phyloP scores from a whole-genome alignment of 1,284 basidiomycete genomes.

The Termitomyces sp. region DNA sequence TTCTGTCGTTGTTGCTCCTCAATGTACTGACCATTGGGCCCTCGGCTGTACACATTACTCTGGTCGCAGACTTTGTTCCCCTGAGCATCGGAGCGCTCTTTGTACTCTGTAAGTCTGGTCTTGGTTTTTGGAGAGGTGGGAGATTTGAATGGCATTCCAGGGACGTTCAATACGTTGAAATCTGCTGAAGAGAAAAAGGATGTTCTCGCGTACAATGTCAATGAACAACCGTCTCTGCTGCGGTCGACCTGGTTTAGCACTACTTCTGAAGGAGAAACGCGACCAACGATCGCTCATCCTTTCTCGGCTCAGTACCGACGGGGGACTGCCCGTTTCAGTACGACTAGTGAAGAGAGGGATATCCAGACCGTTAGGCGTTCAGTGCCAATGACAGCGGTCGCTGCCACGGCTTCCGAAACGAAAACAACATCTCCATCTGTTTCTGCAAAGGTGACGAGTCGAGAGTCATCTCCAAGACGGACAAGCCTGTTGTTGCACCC shows the following conservation, averaged over 20 bases:
- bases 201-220: not conserved
- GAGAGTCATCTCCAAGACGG: not conserved
- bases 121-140: not conserved
- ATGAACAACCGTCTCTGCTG: not conserved
- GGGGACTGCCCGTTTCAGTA: not conserved
- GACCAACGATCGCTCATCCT: slow-evolving; percentile 1
- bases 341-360: slow-evolving; percentile 1
- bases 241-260: slow-evolving; percentile 9
- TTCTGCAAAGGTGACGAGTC: not conserved
- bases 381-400: not conserved
- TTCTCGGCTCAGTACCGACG: slow-evolving; percentile 9
- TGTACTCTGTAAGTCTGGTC: slow-evolving; percentile 32
- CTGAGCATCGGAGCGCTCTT: slow-evolving; percentile 42
- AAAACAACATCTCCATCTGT: not conserved
- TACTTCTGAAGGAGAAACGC: not conserved
- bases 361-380: slow-evolving; percentile 6
- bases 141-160: not conserved
- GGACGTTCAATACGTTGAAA: slow-evolving; percentile 9
- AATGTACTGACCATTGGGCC: slow-evolving; percentile 43
- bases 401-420: not conserved
- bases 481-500: slow-evolving; percentile 14
- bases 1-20: slow-evolving; percentile 38
- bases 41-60: slow-evolving; percentile 30
- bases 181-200: not conserved
- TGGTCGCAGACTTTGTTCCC: slow-evolving; percentile 42